A percentile compares a stretch with the other conserved stretches of the same genome.
Conservation (phyloP, 1,139 yeast genomes). For the Pichia sp. region DNA sequence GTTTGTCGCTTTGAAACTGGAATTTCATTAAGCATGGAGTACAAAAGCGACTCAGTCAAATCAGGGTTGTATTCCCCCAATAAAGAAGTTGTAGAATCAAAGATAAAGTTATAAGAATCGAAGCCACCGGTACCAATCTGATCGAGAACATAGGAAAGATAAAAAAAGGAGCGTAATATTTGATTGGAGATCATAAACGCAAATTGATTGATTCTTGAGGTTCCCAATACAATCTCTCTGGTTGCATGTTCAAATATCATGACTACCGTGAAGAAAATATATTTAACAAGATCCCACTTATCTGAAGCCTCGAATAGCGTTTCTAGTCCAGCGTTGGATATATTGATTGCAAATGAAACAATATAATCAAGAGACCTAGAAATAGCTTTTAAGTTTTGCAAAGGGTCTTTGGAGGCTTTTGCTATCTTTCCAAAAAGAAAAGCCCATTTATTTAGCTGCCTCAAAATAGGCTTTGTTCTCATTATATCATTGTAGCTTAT, state of each 20-base stretch:
- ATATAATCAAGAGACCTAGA: slow-evolving; percentile 8
- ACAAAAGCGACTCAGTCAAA: slow-evolving; percentile 39
- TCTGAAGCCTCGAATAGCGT: slow-evolving; percentile 2
- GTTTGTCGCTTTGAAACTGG: slow-evolving; percentile 27
- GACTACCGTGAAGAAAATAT: slow-evolving; percentile 24
- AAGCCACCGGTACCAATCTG: slow-evolving; percentile 69
- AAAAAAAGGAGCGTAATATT: slow-evolving; percentile 42
- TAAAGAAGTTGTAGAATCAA: slow-evolving; percentile 48
- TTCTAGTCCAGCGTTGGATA: slow-evolving; percentile 3
- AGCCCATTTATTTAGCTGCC: slow-evolving; percentile 48
- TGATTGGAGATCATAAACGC: slow-evolving; percentile 13
- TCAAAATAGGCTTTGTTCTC: slow-evolving; percentile 40
- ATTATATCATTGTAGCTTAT: slow-evolving; percentile 11
- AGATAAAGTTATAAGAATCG: slow-evolving; percentile 64
- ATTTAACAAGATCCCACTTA: slow-evolving; percentile 24
- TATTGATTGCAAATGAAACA: slow-evolving; percentile 6
- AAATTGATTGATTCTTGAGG: slow-evolving; percentile 1
- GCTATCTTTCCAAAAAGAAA: slow-evolving; percentile 30
- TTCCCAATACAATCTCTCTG: not conserved
- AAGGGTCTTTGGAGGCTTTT: not conserved
- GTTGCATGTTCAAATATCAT: slow-evolving; percentile 26
- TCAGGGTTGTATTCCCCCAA: slow-evolving; percentile 34
- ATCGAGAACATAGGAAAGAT: slow-evolving; percentile 51
- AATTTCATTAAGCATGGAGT: slow-evolving; percentile 40
- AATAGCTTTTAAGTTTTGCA: not conserved